Conservation (phyloP, 1,284 basidiomycete genomes). For the Sporisorium exsertum region DNA sequence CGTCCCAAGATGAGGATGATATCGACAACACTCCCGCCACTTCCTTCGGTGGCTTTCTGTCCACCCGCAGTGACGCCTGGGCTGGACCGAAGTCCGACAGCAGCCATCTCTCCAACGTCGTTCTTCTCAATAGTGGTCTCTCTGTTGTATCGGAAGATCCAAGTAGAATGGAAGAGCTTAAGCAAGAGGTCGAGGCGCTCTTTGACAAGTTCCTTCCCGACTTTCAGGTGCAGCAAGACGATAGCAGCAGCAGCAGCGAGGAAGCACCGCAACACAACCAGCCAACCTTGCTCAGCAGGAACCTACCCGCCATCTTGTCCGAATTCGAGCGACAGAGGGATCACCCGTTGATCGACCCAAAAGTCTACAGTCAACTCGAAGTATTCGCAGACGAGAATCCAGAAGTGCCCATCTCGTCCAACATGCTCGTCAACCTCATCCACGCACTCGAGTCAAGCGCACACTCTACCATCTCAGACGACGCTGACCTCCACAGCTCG, state of each 20-base stretch:
- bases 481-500: constrained; percentile 19
- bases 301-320: constrained; percentile 43
- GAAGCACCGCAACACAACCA: constrained; percentile 3
- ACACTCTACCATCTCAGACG: constrained; percentile 27
- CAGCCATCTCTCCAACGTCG: constrained; percentile 26
- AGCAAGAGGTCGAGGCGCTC: constrained; percentile 32
- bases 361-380: constrained; percentile 38
- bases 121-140: constrained; percentile 21
- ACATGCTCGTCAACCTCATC: constrained; percentile 46
- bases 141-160: constrained; percentile 34
- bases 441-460: constrained; percentile 41
- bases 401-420: constrained; percentile 42
- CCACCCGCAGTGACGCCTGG: constrained; percentile 26
- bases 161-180: constrained; percentile 32
- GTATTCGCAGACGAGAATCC: constrained; percentile 40
- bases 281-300: constrained; percentile 41
- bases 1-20: constrained; percentile 44
- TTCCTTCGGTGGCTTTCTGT: constrained; percentile 37
- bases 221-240: constrained; percentile 28
- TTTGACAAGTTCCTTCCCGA: constrained; percentile 42
- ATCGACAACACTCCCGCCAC: constrained; percentile 52
- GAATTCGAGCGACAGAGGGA: constrained; percentile 43
- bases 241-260: not conserved
- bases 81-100: constrained; percentile 25
- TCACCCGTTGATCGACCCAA: constrained; percentile 40